Percentiles rank a stretch among this genome's conserved stretches.
phyloP scores from a whole-genome alignment of 2,329 filamentous ascomycete genomes.

The Didymella exigua region DNA sequence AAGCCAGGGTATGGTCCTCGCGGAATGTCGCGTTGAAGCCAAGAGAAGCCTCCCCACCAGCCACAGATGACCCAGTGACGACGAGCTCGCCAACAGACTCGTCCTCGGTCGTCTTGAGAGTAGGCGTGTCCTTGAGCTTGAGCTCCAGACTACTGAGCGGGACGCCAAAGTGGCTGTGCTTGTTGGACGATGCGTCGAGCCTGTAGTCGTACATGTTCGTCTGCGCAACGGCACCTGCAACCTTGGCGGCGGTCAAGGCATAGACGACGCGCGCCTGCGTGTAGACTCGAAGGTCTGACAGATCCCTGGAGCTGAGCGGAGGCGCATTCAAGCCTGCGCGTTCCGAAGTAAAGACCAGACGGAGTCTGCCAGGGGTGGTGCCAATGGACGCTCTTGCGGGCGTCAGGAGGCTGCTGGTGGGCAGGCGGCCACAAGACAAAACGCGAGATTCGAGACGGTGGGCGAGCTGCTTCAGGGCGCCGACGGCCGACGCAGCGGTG shows the following conservation, averaged over 20 bases:
- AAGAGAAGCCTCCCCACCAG: constrained; percentile 67
- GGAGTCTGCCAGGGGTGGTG: constrained; percentile 72
- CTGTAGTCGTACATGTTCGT: constrained; percentile 89
- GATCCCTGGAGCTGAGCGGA: constrained; percentile 68
- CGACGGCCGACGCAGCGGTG: constrained; percentile 64
- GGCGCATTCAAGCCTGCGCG: constrained; percentile 66
- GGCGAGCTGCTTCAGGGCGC: constrained; percentile 68
- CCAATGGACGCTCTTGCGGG: constrained; percentile 65
- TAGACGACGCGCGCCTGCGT: constrained; percentile 82
- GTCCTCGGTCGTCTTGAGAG: constrained; percentile 68
- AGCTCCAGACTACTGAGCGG: constrained; percentile 82
- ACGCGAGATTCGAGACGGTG: constrained; percentile 74
- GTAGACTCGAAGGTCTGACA: constrained; percentile 83
- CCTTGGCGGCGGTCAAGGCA: constrained; percentile 77
- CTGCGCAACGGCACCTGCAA: constrained; percentile 90
- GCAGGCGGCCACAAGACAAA: constrained; percentile 76
- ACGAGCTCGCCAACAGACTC: constrained; percentile 63
- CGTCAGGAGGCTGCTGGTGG: constrained; percentile 67
- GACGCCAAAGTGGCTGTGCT: constrained; percentile 75
- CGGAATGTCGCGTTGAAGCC: constrained; percentile 59
- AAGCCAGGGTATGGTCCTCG: constrained; percentile 74
- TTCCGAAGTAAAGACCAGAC: constrained; percentile 80
- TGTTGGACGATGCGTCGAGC: constrained; percentile 46
- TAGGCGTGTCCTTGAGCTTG: constrained; percentile 67
- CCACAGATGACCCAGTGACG: constrained; percentile 74